Conservation (phyloP, 2,329 filamentous ascomycete species). For the Cryphonectria carpinicola region DNA sequence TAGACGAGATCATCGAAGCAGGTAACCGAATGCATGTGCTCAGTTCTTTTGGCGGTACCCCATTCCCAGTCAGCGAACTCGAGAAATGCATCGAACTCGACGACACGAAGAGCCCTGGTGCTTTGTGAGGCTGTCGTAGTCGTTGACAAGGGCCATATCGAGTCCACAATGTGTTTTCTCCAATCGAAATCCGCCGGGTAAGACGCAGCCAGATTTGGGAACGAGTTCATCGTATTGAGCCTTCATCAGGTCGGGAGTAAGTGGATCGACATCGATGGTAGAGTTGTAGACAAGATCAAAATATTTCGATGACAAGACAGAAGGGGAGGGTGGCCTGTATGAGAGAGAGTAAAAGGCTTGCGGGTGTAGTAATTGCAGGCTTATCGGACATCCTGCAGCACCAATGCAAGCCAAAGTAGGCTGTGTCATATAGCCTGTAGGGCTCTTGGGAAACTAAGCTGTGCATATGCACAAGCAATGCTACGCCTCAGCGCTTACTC, state of each 20-base stretch:
- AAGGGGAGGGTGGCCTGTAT: too few species aligned
- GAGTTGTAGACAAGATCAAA: not conserved
- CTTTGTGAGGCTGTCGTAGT: not conserved
- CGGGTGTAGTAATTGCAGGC: too few species aligned
- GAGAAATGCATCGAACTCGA: not conserved
- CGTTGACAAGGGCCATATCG: not conserved
- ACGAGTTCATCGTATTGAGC: not conserved
- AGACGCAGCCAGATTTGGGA: not conserved
- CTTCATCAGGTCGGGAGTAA: not conserved
- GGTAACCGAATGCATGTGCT: not conserved
- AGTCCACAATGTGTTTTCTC: not conserved
- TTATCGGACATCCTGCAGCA: too few species aligned
- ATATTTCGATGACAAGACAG: not conserved
- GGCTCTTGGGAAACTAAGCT: too few species aligned
- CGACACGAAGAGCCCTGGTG: not conserved
- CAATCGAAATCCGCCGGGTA: not conserved
- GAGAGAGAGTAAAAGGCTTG: too few species aligned
- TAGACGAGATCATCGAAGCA: not conserved
- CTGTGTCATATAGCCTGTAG: too few species aligned
- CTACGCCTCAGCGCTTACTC: too few species aligned
- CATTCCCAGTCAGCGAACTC: not conserved
- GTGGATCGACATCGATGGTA: not conserved
- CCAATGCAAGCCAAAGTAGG: too few species aligned
- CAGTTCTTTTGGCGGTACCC: not conserved
- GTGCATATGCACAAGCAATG: too few species aligned